Evolutionary conservation across 2,329 filamentous ascomycete genomes (phyloP).

Genomic region (Neofusicoccum parvum): DNA sequence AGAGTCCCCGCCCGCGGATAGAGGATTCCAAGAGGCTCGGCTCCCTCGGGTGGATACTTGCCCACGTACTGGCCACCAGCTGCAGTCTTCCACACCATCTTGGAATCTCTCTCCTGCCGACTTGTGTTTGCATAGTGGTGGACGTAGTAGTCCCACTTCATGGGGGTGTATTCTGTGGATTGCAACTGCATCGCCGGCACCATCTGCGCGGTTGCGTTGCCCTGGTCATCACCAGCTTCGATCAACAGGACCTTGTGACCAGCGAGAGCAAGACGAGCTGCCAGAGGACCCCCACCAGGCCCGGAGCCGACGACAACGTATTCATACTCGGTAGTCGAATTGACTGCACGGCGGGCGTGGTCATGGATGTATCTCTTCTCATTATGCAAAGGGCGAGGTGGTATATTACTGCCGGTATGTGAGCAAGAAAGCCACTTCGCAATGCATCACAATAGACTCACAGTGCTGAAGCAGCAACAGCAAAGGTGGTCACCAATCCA

Average conservation of each 20-base stretch:
- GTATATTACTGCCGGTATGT: background rate
- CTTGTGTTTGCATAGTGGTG: conserved; percentile 60
- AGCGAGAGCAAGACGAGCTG: conserved; percentile 59
- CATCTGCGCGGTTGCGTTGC: conserved; percentile 48
- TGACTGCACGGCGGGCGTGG: background rate
- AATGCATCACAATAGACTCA: background rate
- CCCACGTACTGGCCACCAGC: conserved; percentile 57
- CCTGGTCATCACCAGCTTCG: conserved; percentile 62
- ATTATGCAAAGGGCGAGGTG: background rate
- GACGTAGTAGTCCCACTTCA: conserved; percentile 67
- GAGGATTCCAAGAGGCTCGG: conserved; percentile 55
- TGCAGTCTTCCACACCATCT: conserved; percentile 59
- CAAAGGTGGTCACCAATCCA: background rate
- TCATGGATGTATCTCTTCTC: background rate
- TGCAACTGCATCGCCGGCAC: conserved; percentile 58
- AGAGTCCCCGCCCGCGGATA: conserved; percentile 61
- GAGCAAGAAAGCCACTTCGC: background rate
- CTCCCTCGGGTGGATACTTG: conserved; percentile 55
- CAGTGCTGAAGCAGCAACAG: background rate
- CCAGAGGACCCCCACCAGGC: conserved; percentile 60
- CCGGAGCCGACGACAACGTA: conserved; percentile 65
- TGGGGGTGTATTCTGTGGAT: conserved; percentile 59
- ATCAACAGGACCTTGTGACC: conserved; percentile 62
- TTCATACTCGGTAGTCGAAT: conserved; percentile 49
- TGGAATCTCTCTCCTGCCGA: conserved; percentile 59